These are phyloP conservation scores for Mycena vulgaris DNA, from an alignment of 768 basidiomycete species.

Conservation along the genomic window DNA sequence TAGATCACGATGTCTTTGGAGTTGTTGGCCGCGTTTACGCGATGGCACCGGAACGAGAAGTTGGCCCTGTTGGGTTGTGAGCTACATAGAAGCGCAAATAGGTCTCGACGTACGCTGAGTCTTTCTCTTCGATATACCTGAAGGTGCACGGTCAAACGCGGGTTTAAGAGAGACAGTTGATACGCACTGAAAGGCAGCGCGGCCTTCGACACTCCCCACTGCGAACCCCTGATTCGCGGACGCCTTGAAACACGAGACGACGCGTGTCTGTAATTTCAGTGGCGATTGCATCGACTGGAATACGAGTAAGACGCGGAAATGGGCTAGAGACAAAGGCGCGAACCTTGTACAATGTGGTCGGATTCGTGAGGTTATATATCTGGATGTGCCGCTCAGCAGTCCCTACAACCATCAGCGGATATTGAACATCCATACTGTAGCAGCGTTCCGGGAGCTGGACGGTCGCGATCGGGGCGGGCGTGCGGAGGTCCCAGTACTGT, in stretches of 20 bases:
- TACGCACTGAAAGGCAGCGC: slow-evolving; percentile 93
- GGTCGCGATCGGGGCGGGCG: slow-evolving; percentile 78
- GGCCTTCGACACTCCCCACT: slow-evolving; percentile 89
- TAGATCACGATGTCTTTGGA: slow-evolving; percentile 79
- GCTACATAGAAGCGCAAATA: neutral
- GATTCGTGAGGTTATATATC: slow-evolving; percentile 89
- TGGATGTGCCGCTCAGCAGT: slow-evolving; percentile 95
- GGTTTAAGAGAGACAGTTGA: neutral
- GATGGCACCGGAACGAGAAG: slow-evolving; percentile 92
- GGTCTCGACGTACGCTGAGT: slow-evolving; percentile 64
- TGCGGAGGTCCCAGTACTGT: slow-evolving; percentile 95
- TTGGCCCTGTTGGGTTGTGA: slow-evolving; percentile 64
- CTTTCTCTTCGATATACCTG: slow-evolving; percentile 91
- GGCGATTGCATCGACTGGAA: slow-evolving; percentile 84
- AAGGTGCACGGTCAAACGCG: slow-evolving; percentile 12
- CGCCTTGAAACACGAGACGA: slow-evolving; percentile 86
- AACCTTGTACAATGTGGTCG: slow-evolving; percentile 84
- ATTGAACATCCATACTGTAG: slow-evolving; percentile 87
- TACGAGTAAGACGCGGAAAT: neutral
- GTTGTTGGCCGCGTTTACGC: slow-evolving; percentile 67
- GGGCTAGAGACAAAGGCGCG: slow-evolving; percentile 13
- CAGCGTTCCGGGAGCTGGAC: slow-evolving; percentile 91
- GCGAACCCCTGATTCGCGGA: slow-evolving; percentile 80
- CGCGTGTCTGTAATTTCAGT: slow-evolving; percentile 93
- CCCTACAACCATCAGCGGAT: slow-evolving; percentile 90